Percentiles rank a stretch among this genome's conserved stretches.
Evolutionary conservation across 225 moss, liverwort and hornwort genomes (phyloP).

Genomic region (Marchantia polymorpha): DNA sequence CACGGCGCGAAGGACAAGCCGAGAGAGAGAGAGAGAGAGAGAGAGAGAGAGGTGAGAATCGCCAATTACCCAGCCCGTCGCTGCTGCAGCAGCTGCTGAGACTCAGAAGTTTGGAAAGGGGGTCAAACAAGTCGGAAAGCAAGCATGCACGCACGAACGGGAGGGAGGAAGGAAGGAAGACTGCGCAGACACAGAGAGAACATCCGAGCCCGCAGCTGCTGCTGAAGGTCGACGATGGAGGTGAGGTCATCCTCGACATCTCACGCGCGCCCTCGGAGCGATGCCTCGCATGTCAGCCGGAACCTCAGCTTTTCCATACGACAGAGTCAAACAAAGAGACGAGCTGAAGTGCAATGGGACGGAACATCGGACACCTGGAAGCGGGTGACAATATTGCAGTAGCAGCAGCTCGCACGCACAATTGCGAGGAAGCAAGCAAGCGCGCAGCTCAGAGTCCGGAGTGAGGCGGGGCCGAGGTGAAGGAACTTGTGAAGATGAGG

Average conservation of each 20-base stretch:
- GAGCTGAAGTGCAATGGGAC: neutral
- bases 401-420: neutral
- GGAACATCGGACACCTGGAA: neutral
- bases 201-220: neutral
- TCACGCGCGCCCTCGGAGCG: neutral
- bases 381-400: neutral
- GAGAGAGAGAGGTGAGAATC: neutral
- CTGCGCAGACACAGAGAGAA: neutral
- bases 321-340: neutral
- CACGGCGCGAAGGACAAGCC: neutral
- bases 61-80: neutral
- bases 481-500: neutral
- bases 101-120: neutral
- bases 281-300: neutral
- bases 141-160: too few species aligned
- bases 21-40: neutral
- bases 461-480: neutral
- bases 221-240: too few species aligned
- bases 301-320: neutral
- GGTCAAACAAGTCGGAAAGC: conserved; percentile 2
- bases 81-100: too few species aligned
- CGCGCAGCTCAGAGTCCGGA: neutral
- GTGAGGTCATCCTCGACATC: neutral
- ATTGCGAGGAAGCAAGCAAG: neutral
- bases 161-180: neutral